Conservation (phyloP, 1,139 yeast genomes). For the Nakaseomyces kungkrabaensis region DNA sequence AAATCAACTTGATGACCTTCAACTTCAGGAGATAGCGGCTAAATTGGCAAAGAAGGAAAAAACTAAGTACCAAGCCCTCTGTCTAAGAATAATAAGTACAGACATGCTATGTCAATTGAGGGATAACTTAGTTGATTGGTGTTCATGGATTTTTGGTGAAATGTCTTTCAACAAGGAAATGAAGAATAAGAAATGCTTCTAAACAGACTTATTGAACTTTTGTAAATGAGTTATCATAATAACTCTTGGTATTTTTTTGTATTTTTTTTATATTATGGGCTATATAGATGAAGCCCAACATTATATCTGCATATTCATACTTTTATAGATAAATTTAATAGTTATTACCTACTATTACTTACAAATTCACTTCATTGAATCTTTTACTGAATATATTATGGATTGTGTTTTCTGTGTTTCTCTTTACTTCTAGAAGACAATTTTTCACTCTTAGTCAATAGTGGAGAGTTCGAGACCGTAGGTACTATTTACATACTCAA, state of each 20-base stretch:
- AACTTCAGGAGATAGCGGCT: neutral
- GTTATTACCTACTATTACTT: too few species aligned
- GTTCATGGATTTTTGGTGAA: constrained; percentile 3
- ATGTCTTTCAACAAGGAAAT: neutral
- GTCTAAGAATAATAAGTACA: neutral
- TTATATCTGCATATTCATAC: too few species aligned
- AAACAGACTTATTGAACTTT: neutral
- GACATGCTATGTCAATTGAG: constrained; percentile 1
- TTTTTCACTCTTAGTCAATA: neutral
- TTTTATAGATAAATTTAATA: too few species aligned
- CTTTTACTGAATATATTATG: too few species aligned
- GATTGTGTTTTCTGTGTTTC: too few species aligned
- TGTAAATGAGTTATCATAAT: too few species aligned
- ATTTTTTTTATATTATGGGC: too few species aligned
- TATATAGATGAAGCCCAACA: too few species aligned
- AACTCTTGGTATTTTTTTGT: neutral
- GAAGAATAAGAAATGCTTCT: neutral
- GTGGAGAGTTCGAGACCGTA: constrained; percentile 6
- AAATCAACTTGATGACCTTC: neutral
- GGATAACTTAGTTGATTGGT: constrained; percentile 2
- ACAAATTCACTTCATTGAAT: too few species aligned
- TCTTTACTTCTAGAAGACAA: too few species aligned
- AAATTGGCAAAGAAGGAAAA: constrained; percentile 1
- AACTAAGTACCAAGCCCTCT: constrained; percentile 3
- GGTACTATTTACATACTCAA: constrained; percentile 10